Percentiles rank a stretch among this genome's conserved stretches.
These are phyloP conservation scores for Isoetes taiwanensis DNA, from an alignment of 75 land plant species.

Conservation along the genomic window DNA sequence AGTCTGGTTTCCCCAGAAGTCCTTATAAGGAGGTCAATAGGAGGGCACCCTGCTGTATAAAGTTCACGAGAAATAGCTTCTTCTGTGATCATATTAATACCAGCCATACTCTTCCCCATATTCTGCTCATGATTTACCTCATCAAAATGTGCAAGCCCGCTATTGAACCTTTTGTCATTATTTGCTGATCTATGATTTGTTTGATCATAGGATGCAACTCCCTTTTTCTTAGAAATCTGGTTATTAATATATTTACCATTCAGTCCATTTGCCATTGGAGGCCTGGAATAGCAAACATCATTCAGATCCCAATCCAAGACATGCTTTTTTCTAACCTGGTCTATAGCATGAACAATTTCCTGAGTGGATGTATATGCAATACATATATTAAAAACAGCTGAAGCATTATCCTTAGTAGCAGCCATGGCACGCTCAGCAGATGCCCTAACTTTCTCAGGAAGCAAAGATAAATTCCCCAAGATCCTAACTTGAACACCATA, in stretches of 20 bases:
- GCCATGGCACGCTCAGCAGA: constrained; percentile 41
- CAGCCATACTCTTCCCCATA: not conserved
- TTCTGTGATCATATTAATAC: no score
- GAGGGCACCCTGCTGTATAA: constrained; percentile 27
- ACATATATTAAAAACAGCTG: constrained; percentile 34
- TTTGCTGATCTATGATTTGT: not conserved
- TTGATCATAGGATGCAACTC: not conserved
- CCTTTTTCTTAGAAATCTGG: not conserved
- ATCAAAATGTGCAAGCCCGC: not conserved
- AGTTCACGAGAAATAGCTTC: constrained; percentile 31
- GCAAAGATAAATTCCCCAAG: constrained; percentile 42
- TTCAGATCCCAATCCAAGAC: not conserved
- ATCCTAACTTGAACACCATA: constrained; percentile 34
- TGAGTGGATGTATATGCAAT: constrained; percentile 51
- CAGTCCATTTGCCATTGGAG: not conserved
- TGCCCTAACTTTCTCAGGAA: constrained; percentile 21
- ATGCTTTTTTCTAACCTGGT: constrained; percentile 7
- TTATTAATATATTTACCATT: not conserved
- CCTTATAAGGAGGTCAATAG: constrained; percentile 41
- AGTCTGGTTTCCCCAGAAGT: constrained; percentile 61
- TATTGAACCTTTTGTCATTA: not conserved
- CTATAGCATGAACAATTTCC: constrained; percentile 44
- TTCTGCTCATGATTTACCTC: not conserved
- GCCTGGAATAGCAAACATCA: not conserved
- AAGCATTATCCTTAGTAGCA: constrained; percentile 27